Conservation (phyloP, 345 rosid genomes). For the Camelina hispida region DNA sequence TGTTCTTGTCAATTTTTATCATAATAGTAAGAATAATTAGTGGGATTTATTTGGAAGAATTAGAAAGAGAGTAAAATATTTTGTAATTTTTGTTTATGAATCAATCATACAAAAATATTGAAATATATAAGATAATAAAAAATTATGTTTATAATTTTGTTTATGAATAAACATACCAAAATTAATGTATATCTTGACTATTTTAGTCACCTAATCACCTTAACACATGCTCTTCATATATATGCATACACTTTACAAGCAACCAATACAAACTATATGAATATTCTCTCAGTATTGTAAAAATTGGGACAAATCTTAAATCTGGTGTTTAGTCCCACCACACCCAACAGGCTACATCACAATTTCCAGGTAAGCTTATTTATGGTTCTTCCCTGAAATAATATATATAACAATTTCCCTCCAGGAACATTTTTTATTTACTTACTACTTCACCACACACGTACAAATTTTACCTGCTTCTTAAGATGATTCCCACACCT, state of each 20-base stretch:
- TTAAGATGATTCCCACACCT: constrained; percentile 88
- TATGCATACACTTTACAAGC: constrained; percentile 14
- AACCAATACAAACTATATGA: constrained; percentile 37
- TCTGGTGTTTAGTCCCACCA: constrained; percentile 12
- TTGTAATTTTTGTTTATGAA: too few species aligned
- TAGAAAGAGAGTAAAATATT: too few species aligned
- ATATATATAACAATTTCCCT: constrained; percentile 26
- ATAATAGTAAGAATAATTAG: neutral
- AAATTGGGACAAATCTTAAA: constrained; percentile 25
- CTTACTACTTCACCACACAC: constrained; percentile 22
- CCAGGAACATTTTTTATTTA: constrained; percentile 23
- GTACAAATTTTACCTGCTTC: neutral
- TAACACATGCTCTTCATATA: neutral
- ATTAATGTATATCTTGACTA: neutral
- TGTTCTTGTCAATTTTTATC: neutral
- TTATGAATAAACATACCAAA: neutral
- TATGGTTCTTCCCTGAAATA: constrained; percentile 21
- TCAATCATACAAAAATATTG: too few species aligned
- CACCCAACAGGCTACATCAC: neutral
- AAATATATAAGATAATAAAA: too few species aligned
- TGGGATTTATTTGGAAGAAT: neutral
- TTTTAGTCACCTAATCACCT: neutral
- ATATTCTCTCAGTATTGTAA: constrained; percentile 23
- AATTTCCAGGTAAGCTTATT: constrained; percentile 29
- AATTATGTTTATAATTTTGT: too few species aligned